phyloP scores from a whole-genome alignment of 2,329 filamentous ascomycete genomes.

The Penicillium sp. region DNA sequence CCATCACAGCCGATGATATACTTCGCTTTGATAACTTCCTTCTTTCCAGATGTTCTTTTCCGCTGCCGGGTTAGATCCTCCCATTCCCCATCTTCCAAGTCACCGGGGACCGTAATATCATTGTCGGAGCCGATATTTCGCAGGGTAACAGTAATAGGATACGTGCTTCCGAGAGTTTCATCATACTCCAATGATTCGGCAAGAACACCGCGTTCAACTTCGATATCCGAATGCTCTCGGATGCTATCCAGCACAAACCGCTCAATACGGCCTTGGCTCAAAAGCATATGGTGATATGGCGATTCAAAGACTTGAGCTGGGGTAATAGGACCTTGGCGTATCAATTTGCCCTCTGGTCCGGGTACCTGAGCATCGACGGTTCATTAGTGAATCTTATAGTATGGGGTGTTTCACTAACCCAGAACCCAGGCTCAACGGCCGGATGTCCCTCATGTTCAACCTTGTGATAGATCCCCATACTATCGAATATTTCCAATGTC shows the following conservation, averaged over 20 bases:
- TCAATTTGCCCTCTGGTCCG: conserved; percentile 56
- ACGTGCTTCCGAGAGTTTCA: conserved; percentile 51
- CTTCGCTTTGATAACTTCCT: conserved; percentile 52
- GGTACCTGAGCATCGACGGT: conserved; percentile 8
- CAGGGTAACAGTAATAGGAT: conserved; percentile 63
- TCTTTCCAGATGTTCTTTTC: conserved; percentile 26
- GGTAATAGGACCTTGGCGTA: conserved; percentile 65
- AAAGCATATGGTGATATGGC: conserved; percentile 63
- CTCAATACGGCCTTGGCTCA: conserved; percentile 73
- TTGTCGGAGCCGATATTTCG: conserved; percentile 30
- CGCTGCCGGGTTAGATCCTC: conserved; percentile 48
- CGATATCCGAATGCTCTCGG: conserved; percentile 54
- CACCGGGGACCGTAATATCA: conserved; percentile 42
- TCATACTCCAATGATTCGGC: conserved; percentile 59
- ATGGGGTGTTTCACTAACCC: conserved; percentile 24
- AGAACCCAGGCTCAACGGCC: conserved; percentile 64
- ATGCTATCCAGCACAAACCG: conserved; percentile 65
- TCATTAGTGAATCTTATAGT: neutral
- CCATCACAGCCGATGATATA: conserved; percentile 71
- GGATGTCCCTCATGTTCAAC: conserved; percentile 68
- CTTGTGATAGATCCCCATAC: conserved; percentile 66
- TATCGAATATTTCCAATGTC: conserved; percentile 60
- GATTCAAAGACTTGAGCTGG: conserved; percentile 57
- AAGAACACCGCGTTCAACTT: conserved; percentile 62
- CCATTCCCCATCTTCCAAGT: conserved; percentile 59